Evolutionary conservation across 805 yeast species (phyloP).

Genomic region (Saturnispora besseyi): DNA sequence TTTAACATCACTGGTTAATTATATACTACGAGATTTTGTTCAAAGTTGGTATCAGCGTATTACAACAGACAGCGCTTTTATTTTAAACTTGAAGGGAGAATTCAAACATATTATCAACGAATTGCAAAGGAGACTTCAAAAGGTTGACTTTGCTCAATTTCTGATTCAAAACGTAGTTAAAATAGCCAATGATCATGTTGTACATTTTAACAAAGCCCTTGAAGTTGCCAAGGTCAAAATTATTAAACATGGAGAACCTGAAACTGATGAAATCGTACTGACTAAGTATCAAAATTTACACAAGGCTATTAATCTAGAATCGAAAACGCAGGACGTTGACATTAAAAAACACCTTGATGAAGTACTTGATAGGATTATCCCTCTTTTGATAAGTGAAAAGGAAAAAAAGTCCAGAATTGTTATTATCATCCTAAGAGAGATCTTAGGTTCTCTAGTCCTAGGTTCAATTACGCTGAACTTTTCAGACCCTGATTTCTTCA

Average conservation of each 20-base stretch:
- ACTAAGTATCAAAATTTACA: constrained; percentile 46
- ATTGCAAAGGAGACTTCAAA: constrained; percentile 34
- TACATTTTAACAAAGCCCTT: constrained; percentile 37
- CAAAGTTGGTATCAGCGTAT: constrained; percentile 47
- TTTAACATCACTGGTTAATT: constrained; percentile 39
- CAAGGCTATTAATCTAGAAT: constrained; percentile 38
- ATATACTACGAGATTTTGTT: constrained; percentile 45
- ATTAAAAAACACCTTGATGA: constrained; percentile 43
- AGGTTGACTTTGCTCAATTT: constrained; percentile 46
- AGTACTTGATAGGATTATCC: constrained; percentile 36
- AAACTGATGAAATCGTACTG: constrained; percentile 34
- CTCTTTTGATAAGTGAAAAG: constrained; percentile 37
- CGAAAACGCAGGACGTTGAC: constrained; percentile 29
- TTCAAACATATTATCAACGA: constrained; percentile 33
- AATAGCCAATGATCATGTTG: constrained; percentile 53
- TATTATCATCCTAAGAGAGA: constrained; percentile 46
- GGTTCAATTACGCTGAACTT: constrained; percentile 42
- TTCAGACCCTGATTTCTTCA: constrained; percentile 71
- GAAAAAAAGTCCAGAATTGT: constrained; percentile 45
- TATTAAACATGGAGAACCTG: constrained; percentile 19
- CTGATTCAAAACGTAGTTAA: constrained; percentile 56
- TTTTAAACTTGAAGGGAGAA: constrained; percentile 36
- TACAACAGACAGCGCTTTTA: constrained; percentile 31
- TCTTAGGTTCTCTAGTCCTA: constrained; percentile 50
- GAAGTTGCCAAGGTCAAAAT: constrained; percentile 27